These are phyloP conservation scores for Oryza punctata DNA, from an alignment of 176 grass and related monocot species.

Conservation along the genomic window DNA sequence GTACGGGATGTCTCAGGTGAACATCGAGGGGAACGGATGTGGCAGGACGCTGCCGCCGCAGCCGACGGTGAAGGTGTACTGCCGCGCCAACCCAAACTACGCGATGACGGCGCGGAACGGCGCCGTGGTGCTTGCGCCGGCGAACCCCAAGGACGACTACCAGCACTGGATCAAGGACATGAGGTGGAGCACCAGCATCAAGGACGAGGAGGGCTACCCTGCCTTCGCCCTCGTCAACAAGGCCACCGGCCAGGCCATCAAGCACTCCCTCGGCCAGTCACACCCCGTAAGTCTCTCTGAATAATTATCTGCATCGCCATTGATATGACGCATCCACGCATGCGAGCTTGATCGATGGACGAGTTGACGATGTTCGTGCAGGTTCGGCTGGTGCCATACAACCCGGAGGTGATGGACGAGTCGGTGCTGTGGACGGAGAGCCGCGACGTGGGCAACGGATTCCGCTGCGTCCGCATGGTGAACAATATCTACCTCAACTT, in stretches of 20 bases:
- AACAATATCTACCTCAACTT: conserved; percentile 86
- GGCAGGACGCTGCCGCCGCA: conserved; percentile 47
- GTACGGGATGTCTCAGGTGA: conserved; percentile 64
- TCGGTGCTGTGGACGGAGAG: conserved; percentile 84
- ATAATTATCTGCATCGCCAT: not conserved
- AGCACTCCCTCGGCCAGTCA: conserved; percentile 82
- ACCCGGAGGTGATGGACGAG: conserved; percentile 62
- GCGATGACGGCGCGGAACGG: conserved; percentile 56
- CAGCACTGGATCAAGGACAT: conserved; percentile 98
- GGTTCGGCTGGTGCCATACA: conserved; percentile 62
- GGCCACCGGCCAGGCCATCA: conserved; percentile 73
- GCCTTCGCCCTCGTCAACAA: conserved; percentile 84
- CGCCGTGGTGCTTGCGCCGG: conserved; percentile 56
- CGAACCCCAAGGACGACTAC: conserved; percentile 70
- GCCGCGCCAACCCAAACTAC: conserved; percentile 63
- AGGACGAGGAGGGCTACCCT: conserved; percentile 86
- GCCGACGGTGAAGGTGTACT: conserved; percentile 74
- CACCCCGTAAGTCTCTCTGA: conserved; percentile 46
- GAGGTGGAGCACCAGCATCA: conserved; percentile 64
- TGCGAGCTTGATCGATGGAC: no score
- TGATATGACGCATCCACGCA: no score
- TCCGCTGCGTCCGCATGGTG: conserved; percentile 72
- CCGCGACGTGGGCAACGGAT: conserved; percentile 59
- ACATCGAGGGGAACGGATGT: conserved; percentile 49
- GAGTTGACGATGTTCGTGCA: not conserved